phyloP scores from a whole-genome alignment of 768 basidiomycete species.

The Hericium rajendrae region DNA sequence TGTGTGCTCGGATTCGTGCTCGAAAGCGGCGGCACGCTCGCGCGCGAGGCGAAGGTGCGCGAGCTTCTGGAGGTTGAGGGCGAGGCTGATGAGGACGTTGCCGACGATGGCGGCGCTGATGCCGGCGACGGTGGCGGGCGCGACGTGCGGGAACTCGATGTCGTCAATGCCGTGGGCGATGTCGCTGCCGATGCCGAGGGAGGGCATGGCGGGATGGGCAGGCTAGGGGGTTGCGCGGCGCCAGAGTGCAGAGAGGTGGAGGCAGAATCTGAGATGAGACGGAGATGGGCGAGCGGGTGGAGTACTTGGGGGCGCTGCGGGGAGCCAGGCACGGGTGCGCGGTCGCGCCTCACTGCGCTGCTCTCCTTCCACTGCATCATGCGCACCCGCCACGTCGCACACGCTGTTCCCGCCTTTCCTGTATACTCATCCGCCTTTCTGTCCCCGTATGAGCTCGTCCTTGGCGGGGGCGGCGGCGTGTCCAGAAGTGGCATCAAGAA shows the following conservation, averaged over 20 bases:
- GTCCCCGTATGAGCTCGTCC: slow-evolving; percentile 56
- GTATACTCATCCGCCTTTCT: slow-evolving; percentile 83
- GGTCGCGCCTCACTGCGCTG: neutral
- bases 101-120: slow-evolving; percentile 77
- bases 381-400: slow-evolving; percentile 71
- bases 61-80: slow-evolving; percentile 88
- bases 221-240: neutral
- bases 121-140: slow-evolving; percentile 54
- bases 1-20: neutral
- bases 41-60: slow-evolving; percentile 67
- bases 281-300: neutral
- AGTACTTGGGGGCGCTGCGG: neutral
- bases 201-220: slow-evolving; percentile 1
- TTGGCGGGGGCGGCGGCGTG: slow-evolving; percentile 88
- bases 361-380: slow-evolving; percentile 30
- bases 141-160: slow-evolving; percentile 45
- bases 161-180: slow-evolving; percentile 8
- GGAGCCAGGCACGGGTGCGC: neutral
- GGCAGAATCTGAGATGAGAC: neutral
- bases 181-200: neutral
- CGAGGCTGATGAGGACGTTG: slow-evolving; percentile 83
- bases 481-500: slow-evolving; percentile 88
- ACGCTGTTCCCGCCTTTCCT: slow-evolving; percentile 75
- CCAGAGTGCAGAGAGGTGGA: neutral
- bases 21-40: slow-evolving; percentile 6